Evolutionary conservation across 176 grass and related monocot genomes (phyloP).

Genomic region (Phyllostachys edulis): DNA sequence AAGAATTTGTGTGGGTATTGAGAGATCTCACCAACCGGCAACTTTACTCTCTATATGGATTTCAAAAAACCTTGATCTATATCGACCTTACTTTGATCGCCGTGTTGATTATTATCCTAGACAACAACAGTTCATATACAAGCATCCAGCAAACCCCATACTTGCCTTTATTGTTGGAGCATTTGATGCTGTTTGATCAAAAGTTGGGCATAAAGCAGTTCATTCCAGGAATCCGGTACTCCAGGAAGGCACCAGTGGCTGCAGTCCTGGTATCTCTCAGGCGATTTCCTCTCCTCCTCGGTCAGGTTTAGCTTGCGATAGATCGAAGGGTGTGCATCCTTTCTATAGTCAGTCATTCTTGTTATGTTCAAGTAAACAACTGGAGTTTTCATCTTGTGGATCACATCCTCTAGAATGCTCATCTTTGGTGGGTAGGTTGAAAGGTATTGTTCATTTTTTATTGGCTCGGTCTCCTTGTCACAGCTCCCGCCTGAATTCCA

Average conservation of each 20-base stretch:
- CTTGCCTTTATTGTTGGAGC: constrained; percentile 48
- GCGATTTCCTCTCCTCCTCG: constrained; percentile 57
- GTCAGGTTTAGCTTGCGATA: constrained; percentile 61
- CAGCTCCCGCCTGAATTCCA: constrained; percentile 98
- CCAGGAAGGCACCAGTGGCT: constrained; percentile 94
- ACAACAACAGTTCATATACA: constrained; percentile 43
- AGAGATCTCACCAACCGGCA: constrained; percentile 28
- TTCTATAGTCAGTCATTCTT: constrained; percentile 90
- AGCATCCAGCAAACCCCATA: constrained; percentile 20
- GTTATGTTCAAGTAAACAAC: constrained; percentile 87
- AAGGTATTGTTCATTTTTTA: constrained; percentile 72
- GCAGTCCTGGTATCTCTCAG: constrained; percentile 74
- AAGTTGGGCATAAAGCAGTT: constrained; percentile 66
- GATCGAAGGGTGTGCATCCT: constrained; percentile 86
- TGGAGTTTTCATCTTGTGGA: constrained; percentile 78
- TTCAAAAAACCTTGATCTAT: not conserved
- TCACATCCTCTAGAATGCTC: constrained; percentile 60
- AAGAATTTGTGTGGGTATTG: constrained; percentile 34
- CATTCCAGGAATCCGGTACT: constrained; percentile 85
- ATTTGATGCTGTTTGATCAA: constrained; percentile 65
- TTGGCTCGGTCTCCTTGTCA: constrained; percentile 74
- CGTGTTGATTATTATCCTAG: constrained; percentile 43
- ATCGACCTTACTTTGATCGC: constrained; percentile 26
- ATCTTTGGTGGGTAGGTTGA: constrained; percentile 69
- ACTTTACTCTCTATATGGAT: constrained; percentile 34